These are phyloP conservation scores for Rhizopus arrhizus DNA, from an alignment of 371 early-diverging fungal genomes.

Conservation along the genomic window DNA sequence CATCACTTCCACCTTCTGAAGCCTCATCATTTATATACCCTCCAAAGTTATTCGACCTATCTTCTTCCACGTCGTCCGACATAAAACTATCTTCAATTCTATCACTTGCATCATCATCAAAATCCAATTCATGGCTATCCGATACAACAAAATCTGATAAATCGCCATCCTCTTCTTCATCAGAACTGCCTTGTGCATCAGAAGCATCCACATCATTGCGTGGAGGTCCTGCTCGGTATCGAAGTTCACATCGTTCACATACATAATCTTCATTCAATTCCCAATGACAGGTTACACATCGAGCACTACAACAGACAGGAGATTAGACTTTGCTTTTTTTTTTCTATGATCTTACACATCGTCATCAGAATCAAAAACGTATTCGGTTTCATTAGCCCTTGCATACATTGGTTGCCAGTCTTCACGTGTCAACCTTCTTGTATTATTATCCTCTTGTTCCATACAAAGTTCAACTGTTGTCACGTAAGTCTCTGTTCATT, in stretches of 20 bases:
- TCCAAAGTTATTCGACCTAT: neutral
- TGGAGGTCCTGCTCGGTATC: neutral
- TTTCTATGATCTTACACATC: conserved; percentile 12
- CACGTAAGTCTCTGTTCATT: neutral
- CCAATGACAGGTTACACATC: conserved; percentile 23
- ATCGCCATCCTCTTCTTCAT: conserved; percentile 8
- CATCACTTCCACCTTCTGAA: neutral
- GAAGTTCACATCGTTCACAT: conserved; percentile 11
- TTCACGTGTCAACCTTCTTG: conserved; percentile 1
- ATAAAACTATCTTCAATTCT: neutral
- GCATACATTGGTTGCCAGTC: conserved; percentile 15
- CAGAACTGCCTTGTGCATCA: neutral
- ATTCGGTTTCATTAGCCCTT: neutral
- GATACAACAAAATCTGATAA: conserved; percentile 8
- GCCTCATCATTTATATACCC: conserved; percentile 1
- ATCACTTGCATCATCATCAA: neutral
- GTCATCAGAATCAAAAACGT: neutral
- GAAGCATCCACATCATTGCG: neutral
- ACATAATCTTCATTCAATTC: conserved; percentile 14
- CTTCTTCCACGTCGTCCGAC: neutral
- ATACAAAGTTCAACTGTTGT: neutral
- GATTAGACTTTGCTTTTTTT: neutral
- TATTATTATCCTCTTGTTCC: neutral
- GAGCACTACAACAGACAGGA: conserved; percentile 6
- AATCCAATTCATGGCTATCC: neutral